Percentiles rank a stretch among this genome's conserved stretches.
Conservation (phyloP, 805 yeast species). For the Candida corydali region DNA sequence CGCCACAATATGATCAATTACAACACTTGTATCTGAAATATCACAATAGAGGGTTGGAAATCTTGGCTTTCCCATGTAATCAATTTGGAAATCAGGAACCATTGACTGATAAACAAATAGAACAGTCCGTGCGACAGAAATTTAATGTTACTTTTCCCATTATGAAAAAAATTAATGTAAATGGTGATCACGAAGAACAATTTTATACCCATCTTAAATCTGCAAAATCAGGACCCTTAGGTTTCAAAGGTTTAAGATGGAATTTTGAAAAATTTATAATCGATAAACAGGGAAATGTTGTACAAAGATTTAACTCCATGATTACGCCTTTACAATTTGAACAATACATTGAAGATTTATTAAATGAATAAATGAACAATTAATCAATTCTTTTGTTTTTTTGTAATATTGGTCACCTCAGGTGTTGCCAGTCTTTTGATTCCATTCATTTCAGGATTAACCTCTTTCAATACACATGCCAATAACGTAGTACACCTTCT, state of each 20-base stretch:
- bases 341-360: constrained; percentile 17
- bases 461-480: constrained; percentile 69
- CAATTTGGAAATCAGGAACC: constrained; percentile 85
- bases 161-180: constrained; percentile 32
- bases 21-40: constrained; percentile 66
- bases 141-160: constrained; percentile 37
- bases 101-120: constrained; percentile 42
- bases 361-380: constrained; percentile 8
- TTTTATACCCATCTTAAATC: constrained; percentile 28
- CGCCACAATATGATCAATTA: constrained; percentile 72
- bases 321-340: constrained; percentile 64
- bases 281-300: constrained; percentile 53
- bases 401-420: constrained; percentile 9
- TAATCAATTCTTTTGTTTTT: constrained; percentile 7
- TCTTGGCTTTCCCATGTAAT: constrained; percentile 88
- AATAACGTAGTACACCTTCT: constrained; percentile 80
- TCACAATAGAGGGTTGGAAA: constrained; percentile 55
- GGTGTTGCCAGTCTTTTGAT: constrained; percentile 13
- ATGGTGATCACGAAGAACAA: constrained; percentile 28
- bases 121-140: constrained; percentile 14
- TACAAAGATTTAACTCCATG: constrained; percentile 58
- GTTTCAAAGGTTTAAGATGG: constrained; percentile 57
- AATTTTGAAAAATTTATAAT: constrained; percentile 74
- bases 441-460: constrained; percentile 16
- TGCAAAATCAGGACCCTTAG: constrained; percentile 24